These are phyloP conservation scores for Phaeosphaeria sp. DNA, from an alignment of 2,329 filamentous ascomycete genomes.

Conservation along the genomic window DNA sequence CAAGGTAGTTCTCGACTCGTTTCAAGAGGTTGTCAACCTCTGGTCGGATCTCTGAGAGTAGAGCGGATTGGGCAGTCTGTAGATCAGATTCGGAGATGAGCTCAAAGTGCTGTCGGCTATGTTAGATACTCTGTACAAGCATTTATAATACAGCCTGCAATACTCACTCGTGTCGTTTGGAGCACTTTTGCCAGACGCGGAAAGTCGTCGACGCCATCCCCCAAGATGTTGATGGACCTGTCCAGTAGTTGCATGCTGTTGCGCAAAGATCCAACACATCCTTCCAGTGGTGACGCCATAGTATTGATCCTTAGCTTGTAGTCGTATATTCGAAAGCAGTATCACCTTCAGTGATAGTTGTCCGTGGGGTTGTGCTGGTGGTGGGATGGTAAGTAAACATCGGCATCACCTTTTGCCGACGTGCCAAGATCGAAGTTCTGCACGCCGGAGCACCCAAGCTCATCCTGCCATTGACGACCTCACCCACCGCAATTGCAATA, in stretches of 20 bases:
- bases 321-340: not conserved
- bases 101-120: constrained; percentile 76
- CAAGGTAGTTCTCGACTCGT: constrained; percentile 82
- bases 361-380: constrained; percentile 22
- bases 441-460: constrained; percentile 23
- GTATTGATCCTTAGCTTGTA: not conserved
- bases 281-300: constrained; percentile 57
- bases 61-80: constrained; percentile 79
- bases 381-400: constrained; percentile 21
- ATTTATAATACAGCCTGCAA: not conserved
- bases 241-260: constrained; percentile 68
- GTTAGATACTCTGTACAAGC: not conserved
- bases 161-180: constrained; percentile 65
- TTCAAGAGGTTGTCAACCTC: constrained; percentile 80
- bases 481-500: constrained; percentile 39
- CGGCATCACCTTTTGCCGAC: constrained; percentile 28
- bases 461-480: constrained; percentile 29
- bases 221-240: constrained; percentile 68
- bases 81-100: constrained; percentile 86
- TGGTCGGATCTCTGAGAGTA: constrained; percentile 89
- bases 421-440: constrained; percentile 39
- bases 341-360: constrained; percentile 1
- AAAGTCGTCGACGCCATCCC: constrained; percentile 68
- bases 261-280: constrained; percentile 66
- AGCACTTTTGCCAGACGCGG: constrained; percentile 68